Evolutionary conservation across 306 rosid species (phyloP), one percentile per base, ranked within the genome.

Genomic region (Neltuma alba): DNA sequence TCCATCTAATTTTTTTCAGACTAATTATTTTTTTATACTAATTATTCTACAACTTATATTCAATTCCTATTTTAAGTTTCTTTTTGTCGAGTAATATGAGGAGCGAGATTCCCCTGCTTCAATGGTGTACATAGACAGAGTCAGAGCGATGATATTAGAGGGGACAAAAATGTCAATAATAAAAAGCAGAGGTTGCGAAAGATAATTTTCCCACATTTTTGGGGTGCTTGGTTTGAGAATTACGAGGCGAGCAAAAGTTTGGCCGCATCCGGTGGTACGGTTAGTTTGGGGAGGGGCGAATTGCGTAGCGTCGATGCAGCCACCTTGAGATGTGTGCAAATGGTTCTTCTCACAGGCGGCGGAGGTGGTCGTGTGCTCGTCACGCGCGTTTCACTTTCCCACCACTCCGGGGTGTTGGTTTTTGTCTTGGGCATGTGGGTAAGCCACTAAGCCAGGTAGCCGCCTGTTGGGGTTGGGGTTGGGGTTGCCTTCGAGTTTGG

Each of bases 191-290:
- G 66, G 30, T 47, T 30, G 79, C 34, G 72, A 79, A 36, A 65
- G 48, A 48, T 81, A 70, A 76, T 62, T 70, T 68, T 76, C 66
- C 80, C 83, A 83, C 83, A 85, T 11, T 79, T 72, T 71, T 31
- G 73, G 75, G 23, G 74, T 80, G 83, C 13, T 78, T 76, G 86
- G 84, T 41, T 85, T 85, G 85, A 80, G 77, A 82, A 50, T 30
- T 36, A 65, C 85, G 79, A 87, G 85, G 73, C 73, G 20, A 66
- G 48, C 11, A 12, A 6, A 23, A 13, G 73, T 40, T 41, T 40
- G 73, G 73, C 73, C 15, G 54, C 73, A 41, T 68, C 5, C 36
- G 73, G 73, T 23, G 72, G 87, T 42, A 40, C 34, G 73, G 73
- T 38, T 2, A 34, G 48, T 68, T 21, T 7, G 16, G 33, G 52